Evolutionary conservation across 768 basidiomycete species (phyloP).

Genomic region (Suillus brevipes): DNA sequence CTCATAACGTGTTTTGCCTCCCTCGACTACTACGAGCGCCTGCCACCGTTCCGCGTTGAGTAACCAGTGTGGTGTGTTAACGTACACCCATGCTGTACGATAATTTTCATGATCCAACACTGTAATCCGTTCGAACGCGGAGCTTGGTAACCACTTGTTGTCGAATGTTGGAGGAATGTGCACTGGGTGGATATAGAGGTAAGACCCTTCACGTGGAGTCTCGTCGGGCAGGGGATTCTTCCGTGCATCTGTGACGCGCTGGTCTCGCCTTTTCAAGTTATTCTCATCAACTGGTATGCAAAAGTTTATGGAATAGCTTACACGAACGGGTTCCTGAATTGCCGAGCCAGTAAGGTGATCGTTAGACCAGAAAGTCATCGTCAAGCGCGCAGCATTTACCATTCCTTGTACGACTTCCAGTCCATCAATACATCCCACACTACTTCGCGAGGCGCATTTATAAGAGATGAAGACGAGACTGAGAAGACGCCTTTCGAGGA

Average conservation of each 20-base stretch:
- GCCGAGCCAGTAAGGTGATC: conserved; percentile 3
- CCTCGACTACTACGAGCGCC: conserved; percentile 44
- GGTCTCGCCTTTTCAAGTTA: conserved; percentile 43
- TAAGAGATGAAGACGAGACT: conserved; percentile 45
- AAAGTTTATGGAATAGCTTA: conserved; percentile 30
- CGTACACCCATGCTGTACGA: conserved; percentile 57
- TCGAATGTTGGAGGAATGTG: conserved; percentile 63
- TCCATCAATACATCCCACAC: conserved; percentile 65
- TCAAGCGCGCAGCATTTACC: conserved; percentile 40
- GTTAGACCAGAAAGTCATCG: conserved; percentile 4
- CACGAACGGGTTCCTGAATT: conserved; percentile 68
- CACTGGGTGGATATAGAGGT: conserved; percentile 48
- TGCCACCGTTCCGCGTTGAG: conserved; percentile 65
- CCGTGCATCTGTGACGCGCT: conserved; percentile 44
- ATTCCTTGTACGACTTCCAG: conserved; percentile 61
- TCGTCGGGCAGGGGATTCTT: conserved; percentile 43
- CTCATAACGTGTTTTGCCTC: conserved; percentile 63
- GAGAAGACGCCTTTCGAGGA: conserved; percentile 46
- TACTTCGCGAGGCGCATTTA: conserved; percentile 60
- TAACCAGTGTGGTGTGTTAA: conserved; percentile 45
- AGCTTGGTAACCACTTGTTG: conserved; percentile 35
- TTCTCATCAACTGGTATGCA: conserved; percentile 7
- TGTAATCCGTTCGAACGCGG: conserved; percentile 48
- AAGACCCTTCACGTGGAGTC: conserved; percentile 47
- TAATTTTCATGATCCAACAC: conserved; percentile 52